Evolutionary conservation across 2,329 filamentous ascomycete genomes (phyloP), one percentile per base, ranked within the genome.

Genomic region (Domatiomyces globalis): DNA sequence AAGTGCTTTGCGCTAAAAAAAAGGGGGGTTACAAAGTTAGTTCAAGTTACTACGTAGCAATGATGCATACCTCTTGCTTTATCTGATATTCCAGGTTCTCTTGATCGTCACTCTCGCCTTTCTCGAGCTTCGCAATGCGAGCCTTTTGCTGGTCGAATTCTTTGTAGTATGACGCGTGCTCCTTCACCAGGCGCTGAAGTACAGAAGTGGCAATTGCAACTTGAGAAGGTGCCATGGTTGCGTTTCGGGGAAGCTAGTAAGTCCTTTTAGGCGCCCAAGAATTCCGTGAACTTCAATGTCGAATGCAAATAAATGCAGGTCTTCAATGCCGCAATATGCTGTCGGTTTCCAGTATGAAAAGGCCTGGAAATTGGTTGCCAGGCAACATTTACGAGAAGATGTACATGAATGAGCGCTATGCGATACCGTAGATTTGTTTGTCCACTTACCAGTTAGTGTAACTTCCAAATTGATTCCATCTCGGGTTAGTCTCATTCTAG

Each of bases 21-120:
- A 43, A 19, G 33, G n/a, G 39, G 9, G 9, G 25, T 46, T 36
- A 42, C 27, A 20, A 33, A 52, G 22, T 25, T 25, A 25, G 22
- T 25, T 25, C 22, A 25, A 25, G 22, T 25, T n/a, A n/a, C n/a
- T n/a, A 48, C 27, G 18, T 27, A 43, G 44, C 18, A 39, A 39
- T n/a, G n/a, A n/a, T n/a, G n/a, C n/a, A 43, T 67, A 94, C 92
- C 78, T 95, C 85, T 67, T 98, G 90, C 70, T 82, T 92, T 61
- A 96, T 63, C 58, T 81, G 76, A 63, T 79, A 95, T 59, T 85
- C 81, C 48, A 78, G 80, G 68, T 95, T 95, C 7, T 81, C 80
- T 55, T 85, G 84, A 7, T 78, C 76, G 49, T 77, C 73, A 15
- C 67, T 70, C 2, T 69, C 66, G 60, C 55, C 43, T 27, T 57